phyloP scores from a whole-genome alignment of 306 rosid species.

The Arachis stenosperma region DNA sequence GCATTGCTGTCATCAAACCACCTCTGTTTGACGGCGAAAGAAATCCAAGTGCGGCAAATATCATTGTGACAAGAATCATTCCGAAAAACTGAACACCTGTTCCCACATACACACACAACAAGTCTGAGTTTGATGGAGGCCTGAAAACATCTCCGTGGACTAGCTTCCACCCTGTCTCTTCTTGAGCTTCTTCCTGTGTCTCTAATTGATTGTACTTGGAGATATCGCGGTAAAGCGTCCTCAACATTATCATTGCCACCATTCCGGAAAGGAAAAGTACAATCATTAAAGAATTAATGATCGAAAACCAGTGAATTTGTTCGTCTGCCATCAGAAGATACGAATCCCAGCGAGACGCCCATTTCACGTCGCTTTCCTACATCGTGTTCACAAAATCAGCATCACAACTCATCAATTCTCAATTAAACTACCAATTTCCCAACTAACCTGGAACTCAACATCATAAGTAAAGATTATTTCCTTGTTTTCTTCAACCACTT shows the following conservation, averaged over 20 bases:
- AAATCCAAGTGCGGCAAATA: slow-evolving; percentile 88
- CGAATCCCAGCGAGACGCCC: slow-evolving; percentile 99
- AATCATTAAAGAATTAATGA: slow-evolving; percentile 84
- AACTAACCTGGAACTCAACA: slow-evolving; percentile 85
- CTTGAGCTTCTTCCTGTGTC: slow-evolving; percentile 93
- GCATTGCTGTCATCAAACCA: slow-evolving; percentile 90
- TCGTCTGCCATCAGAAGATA: slow-evolving; percentile 97
- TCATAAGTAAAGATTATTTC: slow-evolving; percentile 87
- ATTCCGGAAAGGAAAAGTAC: slow-evolving; percentile 91
- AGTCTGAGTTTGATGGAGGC: slow-evolving; percentile 75
- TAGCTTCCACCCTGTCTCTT: slow-evolving; percentile 94
- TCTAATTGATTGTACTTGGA: slow-evolving; percentile 90
- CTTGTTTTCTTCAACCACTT: slow-evolving; percentile 82
- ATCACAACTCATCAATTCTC: slow-evolving; percentile 17
- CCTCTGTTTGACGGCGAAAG: slow-evolving; percentile 93
- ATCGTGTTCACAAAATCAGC: slow-evolving; percentile 19
- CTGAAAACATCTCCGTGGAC: slow-evolving; percentile 89
- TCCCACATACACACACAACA: slow-evolving; percentile 82
- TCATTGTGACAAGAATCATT: slow-evolving; percentile 86
- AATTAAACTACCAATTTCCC: neutral
- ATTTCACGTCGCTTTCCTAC: slow-evolving; percentile 88
- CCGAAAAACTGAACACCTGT: slow-evolving; percentile 94
- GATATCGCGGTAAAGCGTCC: slow-evolving; percentile 95
- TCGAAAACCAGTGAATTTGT: slow-evolving; percentile 97
- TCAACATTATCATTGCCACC: slow-evolving; percentile 98